A percentile compares a stretch with the other conserved stretches of the same genome.
These are phyloP conservation scores for Cunninghamia lanceolata DNA, from an alignment of 75 land plant genomes.

Conservation along the genomic window DNA sequence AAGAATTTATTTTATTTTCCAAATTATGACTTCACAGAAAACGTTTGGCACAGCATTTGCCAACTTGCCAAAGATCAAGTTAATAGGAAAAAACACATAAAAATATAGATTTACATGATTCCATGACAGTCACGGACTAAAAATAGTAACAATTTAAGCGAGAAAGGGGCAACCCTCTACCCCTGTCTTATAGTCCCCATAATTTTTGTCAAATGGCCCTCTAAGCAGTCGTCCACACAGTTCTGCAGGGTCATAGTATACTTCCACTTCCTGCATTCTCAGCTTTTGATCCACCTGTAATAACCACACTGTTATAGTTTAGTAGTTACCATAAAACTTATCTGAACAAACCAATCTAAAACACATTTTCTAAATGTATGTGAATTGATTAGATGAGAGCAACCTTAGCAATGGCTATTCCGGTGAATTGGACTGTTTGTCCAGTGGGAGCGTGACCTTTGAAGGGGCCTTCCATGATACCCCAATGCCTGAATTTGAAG, in stretches of 20 bases:
- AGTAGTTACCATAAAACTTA: not conserved
- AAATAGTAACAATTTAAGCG: not conserved
- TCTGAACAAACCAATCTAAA: not conserved
- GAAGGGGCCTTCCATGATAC: constrained; percentile 73
- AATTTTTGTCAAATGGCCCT: constrained; percentile 15
- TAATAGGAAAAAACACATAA: no score
- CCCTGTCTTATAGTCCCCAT: constrained; percentile 16
- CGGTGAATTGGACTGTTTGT: constrained; percentile 61
- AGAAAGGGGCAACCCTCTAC: constrained; percentile 21
- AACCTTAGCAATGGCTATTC: constrained; percentile 59
- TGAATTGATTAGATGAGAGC: not conserved
- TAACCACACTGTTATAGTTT: not conserved
- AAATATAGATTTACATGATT: no score
- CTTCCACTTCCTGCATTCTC: constrained; percentile 52
- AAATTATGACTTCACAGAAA: no score
- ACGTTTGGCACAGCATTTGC: no score
- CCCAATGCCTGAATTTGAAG: constrained; percentile 95
- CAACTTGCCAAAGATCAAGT: no score
- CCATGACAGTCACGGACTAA: no score
- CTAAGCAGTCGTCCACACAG: constrained; percentile 50
- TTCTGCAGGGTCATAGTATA: constrained; percentile 56
- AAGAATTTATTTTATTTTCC: no score
- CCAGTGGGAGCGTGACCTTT: constrained; percentile 78
- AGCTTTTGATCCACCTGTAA: constrained; percentile 49
- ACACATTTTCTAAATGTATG: not conserved